Evolutionary conservation across 2,329 filamentous ascomycete species (phyloP).

Genomic region (Annulohypoxylon truncatum): DNA sequence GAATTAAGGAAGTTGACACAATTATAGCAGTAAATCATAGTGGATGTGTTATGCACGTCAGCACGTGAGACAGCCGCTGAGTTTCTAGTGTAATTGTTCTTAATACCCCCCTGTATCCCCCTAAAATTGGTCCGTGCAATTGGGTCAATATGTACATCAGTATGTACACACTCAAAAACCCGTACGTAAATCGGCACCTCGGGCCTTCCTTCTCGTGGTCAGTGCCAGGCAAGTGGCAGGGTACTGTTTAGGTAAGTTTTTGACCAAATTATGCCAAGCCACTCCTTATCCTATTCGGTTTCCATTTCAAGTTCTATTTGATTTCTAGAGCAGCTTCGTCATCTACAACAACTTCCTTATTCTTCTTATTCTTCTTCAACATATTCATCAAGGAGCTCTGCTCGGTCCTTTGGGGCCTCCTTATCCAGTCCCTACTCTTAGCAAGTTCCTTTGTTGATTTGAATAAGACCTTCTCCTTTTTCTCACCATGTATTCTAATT

Average conservation of each 20-base stretch:
- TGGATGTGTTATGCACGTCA: constrained; percentile 1
- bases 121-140: constrained; percentile 1
- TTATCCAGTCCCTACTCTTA: constrained; percentile 18
- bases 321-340: constrained; percentile 35
- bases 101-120: neutral
- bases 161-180: constrained; percentile 2
- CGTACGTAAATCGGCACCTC: constrained; percentile 8
- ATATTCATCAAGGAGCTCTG: constrained; percentile 42
- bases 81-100: constrained; percentile 17
- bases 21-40: neutral
- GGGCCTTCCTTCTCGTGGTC: constrained; percentile 4
- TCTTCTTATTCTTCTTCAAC: constrained; percentile 33
- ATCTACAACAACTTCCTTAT: constrained; percentile 25
- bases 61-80: constrained; percentile 23
- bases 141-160: neutral
- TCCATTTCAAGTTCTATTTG: constrained; percentile 15
- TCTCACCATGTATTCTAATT: constrained; percentile 84
- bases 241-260: neutral
- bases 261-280: constrained; percentile 41
- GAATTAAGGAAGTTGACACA: neutral
- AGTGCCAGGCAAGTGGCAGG: neutral
- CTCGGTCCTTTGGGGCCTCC: constrained; percentile 40
- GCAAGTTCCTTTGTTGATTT: constrained; percentile 24
- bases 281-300: constrained; percentile 33
- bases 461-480: constrained; percentile 10